Evolutionary conservation across 495 filamentous ascomycete genomes (phyloP), one percentile per base, ranked within the genome.

Genomic region (Bathelium albidoporum): DNA sequence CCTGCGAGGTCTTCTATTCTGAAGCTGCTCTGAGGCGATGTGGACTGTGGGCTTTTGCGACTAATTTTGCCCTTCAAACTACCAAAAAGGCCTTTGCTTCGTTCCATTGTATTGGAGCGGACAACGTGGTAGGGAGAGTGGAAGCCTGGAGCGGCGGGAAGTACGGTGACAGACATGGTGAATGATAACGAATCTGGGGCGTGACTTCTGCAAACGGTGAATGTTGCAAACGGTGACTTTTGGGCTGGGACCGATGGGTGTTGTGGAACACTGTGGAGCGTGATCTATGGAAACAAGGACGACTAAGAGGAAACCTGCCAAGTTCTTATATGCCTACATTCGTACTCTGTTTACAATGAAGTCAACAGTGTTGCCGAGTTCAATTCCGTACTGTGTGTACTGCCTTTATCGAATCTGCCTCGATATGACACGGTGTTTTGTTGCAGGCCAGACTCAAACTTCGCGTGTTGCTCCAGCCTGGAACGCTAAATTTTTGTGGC

Each of bases 31-130:
- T 18, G 18, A 22, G 18, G 58, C 53, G 24, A 59, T 65, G 14
- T 58, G 36, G 16, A 59, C 55, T 43, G 28, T 31, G 16, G 32
- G 18, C 22, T 26, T 31, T 60, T 63, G 49, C 61, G 32, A 20
- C 43, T 14, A 36, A 64, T 32, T 53, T 60, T 64, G 18, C 41
- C 28, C 41, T 43, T 60, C 29, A 64, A 29, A 20, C 43, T 64
- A 18, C 34, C 34, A 34, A 64, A 29, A 14, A 64, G 43, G 58
- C 62, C 44, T 14, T 61, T 36, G 10, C 49, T 55, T 55, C 49
- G 49, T 16, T 55, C 49, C 49, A 55, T 55, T 11, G 49, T 55
- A 55, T 20, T 29, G 20, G 22, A 29, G 20, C 24, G 49, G 16
- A 12, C 22, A 29, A 20, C 20, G 58, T 1, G 4, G 14, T 26